These are phyloP conservation scores for Alternaria novae-zelandiae DNA, from an alignment of 2,329 filamentous ascomycete species.

Conservation along the genomic window DNA sequence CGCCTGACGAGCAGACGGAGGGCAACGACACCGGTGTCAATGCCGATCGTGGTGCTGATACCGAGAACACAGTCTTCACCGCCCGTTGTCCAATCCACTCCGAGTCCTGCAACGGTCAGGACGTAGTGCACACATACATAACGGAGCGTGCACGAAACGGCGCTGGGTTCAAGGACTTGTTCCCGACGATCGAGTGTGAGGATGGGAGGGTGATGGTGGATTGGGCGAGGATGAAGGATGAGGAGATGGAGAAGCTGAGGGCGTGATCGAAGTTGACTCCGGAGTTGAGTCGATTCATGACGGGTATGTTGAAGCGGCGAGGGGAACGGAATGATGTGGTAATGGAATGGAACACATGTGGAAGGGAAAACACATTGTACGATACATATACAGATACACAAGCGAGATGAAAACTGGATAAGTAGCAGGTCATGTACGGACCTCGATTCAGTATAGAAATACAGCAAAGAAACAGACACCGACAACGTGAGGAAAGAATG, in stretches of 20 bases:
- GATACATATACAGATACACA: background rate
- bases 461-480: background rate
- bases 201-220: slow-evolving; percentile 31
- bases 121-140: slow-evolving; percentile 9
- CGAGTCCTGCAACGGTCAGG: slow-evolving; percentile 26
- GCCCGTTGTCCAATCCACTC: slow-evolving; percentile 26
- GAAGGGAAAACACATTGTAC: background rate
- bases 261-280: background rate
- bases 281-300: too few relatives aligned
- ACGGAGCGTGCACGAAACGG: slow-evolving; percentile 11
- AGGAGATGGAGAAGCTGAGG: slow-evolving; percentile 21
- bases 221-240: slow-evolving; percentile 25
- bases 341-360: background rate
- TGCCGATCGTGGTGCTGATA: background rate
- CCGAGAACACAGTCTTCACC: background rate
- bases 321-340: background rate
- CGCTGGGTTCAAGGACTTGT: slow-evolving; percentile 22
- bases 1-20: background rate
- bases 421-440: background rate
- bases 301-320: too few relatives aligned
- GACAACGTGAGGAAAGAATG: background rate
- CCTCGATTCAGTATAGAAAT: background rate
- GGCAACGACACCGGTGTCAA: background rate
- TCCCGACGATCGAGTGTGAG: slow-evolving; percentile 18
- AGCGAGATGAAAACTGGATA: background rate